These are phyloP conservation scores for Elaeis guineensis DNA, from an alignment of 176 grass and related monocot genomes.

Conservation along the genomic window DNA sequence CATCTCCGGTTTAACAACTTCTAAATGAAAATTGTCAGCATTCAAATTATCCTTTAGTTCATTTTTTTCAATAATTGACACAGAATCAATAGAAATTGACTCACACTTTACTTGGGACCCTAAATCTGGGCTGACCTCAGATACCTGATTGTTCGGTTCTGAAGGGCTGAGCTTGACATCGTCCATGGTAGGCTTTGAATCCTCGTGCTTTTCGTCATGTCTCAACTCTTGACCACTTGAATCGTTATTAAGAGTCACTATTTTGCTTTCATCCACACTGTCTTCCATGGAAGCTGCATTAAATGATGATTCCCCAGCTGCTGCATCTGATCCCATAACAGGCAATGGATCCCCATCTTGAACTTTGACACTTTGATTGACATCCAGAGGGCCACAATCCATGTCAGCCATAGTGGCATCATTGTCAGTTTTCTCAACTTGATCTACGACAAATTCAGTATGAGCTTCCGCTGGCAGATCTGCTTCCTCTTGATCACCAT, in stretches of 20 bases:
- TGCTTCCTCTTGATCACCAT: constrained; percentile 11
- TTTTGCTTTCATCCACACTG: not conserved
- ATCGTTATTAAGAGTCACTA: not conserved
- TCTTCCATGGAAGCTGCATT: constrained; percentile 3
- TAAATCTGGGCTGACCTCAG: constrained; percentile 84
- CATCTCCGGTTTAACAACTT: constrained; percentile 87
- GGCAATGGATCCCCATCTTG: constrained; percentile 11
- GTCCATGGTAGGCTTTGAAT: constrained; percentile 1
- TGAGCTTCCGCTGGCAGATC: constrained; percentile 9
- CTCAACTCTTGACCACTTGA: no score
- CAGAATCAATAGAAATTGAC: constrained; percentile 85
- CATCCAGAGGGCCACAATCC: constrained; percentile 15
- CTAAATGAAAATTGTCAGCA: constrained; percentile 99
- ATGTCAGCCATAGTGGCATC: not conserved
- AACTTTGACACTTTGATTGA: constrained; percentile 20
- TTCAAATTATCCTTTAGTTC: constrained; percentile 93
- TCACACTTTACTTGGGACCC: constrained; percentile 89
- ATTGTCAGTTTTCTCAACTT: constrained; percentile 13
- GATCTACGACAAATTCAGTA: not conserved
- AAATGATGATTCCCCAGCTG: constrained; percentile 10
- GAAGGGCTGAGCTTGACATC: constrained; percentile 17
- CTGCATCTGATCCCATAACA: not conserved
- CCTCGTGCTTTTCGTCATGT: not conserved
- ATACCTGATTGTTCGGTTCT: constrained; percentile 77
- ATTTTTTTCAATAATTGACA: constrained; percentile 88